Evolutionary conservation across 208 protist genomes (phyloP), one percentile per base, ranked within the genome.

Genomic region (Herpetomonas samuelpessoai): DNA sequence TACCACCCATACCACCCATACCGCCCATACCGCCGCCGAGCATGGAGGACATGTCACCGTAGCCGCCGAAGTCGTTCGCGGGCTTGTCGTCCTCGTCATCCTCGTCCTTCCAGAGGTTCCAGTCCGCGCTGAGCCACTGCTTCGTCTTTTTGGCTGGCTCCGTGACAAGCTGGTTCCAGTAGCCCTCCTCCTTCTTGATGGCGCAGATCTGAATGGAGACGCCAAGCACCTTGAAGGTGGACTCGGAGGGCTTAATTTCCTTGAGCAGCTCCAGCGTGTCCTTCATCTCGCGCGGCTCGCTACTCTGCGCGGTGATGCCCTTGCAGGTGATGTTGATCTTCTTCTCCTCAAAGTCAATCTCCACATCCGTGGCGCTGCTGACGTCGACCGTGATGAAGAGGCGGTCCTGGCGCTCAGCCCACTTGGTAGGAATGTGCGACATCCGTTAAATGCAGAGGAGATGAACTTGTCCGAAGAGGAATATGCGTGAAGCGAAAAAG

Each of bases 71-170:
- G 74, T 79, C 81, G 49, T 74, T 63, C 28, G 74, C 76, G 25
- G 66, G 68, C 58, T 86, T 80, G 44, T 87, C 83, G 24, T 82
- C 89, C 51, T 80, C 83, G 54, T 93, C 89, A 60, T 96, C 86
- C 67, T 96, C 89, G 58, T 96, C 89, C 74, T 96, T 93, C 89
- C 89, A 96, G 18, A 96, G 76, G 73, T 93, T 96, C 86, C 89
- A 96, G 74, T 96, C 89, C 7, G 73, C 86, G 10, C 85, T 89
- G 10, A 96, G 79, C 89, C 89, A 96, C 9, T 65, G 68, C 74
- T 91, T 89, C 1, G 86, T 92, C 38, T 71, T 64, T 70, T 81
- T 83, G 28, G 68, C 72, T 19, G 83, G 75, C 71, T 91, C 69
- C 31, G 86, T 73, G 14, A 91, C 83, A 19, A 96, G 76, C 35